Conservation (phyloP, 2,329 filamentous ascomycete species). For the Alternaria ethzedia region DNA sequence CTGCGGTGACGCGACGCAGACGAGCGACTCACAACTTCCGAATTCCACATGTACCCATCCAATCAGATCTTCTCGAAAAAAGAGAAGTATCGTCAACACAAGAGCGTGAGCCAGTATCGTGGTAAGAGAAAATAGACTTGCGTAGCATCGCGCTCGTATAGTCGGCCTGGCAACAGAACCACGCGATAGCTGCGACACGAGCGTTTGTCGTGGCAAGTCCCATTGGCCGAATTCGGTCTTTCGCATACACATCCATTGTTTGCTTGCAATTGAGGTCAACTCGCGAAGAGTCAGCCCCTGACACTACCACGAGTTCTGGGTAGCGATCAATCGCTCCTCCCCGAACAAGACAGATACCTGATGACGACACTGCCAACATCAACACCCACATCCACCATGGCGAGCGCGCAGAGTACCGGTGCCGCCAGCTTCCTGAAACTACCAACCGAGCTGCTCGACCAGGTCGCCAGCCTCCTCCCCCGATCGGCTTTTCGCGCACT, state of each 20-base stretch:
- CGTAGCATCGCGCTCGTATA: not conserved
- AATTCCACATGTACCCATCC: not conserved
- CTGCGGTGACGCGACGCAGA: not conserved
- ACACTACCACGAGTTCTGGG: not conserved
- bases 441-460: conserved; percentile 1
- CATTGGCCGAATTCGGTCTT: not conserved
- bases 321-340: not conserved
- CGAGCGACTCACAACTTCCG: not conserved
- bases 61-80: not conserved
- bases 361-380: not conserved
- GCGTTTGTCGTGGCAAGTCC: not conserved
- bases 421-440: not conserved
- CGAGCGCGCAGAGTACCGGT: not conserved
- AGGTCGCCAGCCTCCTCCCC: not conserved
- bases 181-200: not conserved
- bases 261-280: not conserved
- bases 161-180: not conserved
- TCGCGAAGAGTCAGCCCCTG: not conserved
- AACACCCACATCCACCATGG: not conserved
- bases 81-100: not conserved
- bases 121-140: not conserved
- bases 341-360: not conserved
- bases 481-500: not conserved
- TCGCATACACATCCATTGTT: not conserved
- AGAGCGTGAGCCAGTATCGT: not conserved